Evolutionary conservation across 176 grass and related monocot species (phyloP).

Genomic region (Neostapfia colusana): DNA sequence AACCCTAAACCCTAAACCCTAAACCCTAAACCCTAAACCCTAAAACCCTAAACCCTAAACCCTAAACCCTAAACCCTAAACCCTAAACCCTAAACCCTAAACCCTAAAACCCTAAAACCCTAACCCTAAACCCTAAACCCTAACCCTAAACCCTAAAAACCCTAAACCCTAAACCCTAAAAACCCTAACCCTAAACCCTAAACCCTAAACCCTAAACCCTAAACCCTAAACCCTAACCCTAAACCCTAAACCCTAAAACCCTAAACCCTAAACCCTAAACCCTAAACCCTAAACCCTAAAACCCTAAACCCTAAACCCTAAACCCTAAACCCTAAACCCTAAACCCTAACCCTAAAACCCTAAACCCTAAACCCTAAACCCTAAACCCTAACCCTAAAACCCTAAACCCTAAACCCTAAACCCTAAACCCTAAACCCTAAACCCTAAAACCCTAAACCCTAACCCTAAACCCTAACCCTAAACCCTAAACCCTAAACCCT

Average conservation of each 20-base stretch:
- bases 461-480: no score
- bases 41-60: neutral
- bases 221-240: conserved; percentile 37
- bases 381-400: conserved; percentile 23
- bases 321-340: conserved; percentile 26
- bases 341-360: conserved; percentile 5
- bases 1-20: conserved; percentile 31
- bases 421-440: conserved; percentile 28
- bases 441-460: neutral
- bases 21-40: conserved; percentile 29
- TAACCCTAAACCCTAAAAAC: conserved; percentile 13
- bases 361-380: neutral
- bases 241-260: neutral
- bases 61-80: conserved; percentile 28
- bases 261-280: neutral
- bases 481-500: no score
- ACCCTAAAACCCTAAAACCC: conserved; percentile 21
- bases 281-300: neutral
- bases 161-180: no score
- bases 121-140: conserved; percentile 5
- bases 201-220: conserved; percentile 10
- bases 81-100: conserved; percentile 39
- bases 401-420: conserved; percentile 23
- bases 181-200: no score
- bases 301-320: neutral